These are phyloP conservation scores for Kitagawia praeruptora DNA, from an alignment of 129 eudicot genomes.

Conservation along the genomic window DNA sequence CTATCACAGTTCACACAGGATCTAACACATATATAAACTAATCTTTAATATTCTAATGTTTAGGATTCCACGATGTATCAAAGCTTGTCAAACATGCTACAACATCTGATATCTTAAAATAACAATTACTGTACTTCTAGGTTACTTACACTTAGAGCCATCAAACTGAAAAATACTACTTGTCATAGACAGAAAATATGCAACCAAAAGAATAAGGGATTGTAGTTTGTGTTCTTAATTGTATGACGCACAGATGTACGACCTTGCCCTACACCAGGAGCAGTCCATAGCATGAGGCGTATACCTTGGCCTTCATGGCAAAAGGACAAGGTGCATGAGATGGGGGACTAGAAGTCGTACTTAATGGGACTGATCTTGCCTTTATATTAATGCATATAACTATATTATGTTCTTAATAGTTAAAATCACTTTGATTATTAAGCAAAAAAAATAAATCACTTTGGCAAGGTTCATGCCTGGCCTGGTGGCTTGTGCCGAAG, in stretches of 20 bases:
- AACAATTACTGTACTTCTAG: not conserved
- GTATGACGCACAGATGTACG: not conserved
- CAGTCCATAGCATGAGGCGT: not conserved
- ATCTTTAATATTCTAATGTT: not conserved
- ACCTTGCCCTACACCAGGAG: not conserved
- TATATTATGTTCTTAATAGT: not conserved
- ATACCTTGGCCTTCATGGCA: not conserved
- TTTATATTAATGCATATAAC: not conserved
- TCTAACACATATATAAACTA: not conserved
- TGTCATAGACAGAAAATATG: not conserved
- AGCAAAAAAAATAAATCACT: not conserved
- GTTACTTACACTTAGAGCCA: not conserved
- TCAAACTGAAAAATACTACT: not conserved
- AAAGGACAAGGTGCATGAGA: not conserved
- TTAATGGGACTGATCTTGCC: not conserved
- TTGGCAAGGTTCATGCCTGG: not conserved
- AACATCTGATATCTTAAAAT: not conserved
- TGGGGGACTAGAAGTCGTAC: not conserved
- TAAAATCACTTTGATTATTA: not conserved
- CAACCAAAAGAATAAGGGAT: not conserved
- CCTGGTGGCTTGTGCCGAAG: not conserved
- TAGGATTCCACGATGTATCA: not conserved
- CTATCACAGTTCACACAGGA: not conserved
- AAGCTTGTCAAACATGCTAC: not conserved
- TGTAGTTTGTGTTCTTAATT: not conserved